Evolutionary conservation across 305 asterid species (phyloP).

Genomic region (Fraxinus angustifolia): DNA sequence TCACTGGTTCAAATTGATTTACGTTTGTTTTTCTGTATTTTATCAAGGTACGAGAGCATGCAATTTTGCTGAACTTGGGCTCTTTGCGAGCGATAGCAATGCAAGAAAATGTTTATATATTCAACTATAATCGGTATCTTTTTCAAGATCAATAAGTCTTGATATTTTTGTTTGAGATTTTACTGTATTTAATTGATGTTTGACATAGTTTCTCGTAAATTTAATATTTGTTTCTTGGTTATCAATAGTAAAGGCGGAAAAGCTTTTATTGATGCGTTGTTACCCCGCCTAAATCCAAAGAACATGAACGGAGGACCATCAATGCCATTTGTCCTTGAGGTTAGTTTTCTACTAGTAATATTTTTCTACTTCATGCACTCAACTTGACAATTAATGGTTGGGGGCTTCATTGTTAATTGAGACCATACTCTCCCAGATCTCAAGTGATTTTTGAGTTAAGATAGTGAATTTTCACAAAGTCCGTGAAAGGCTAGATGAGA

Average conservation of each 20-base stretch:
- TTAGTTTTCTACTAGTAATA: slow-evolving; percentile 26
- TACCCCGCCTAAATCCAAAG: slow-evolving; percentile 90
- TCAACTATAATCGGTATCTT: slow-evolving; percentile 85
- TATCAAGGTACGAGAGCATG: slow-evolving; percentile 82
- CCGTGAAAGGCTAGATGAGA: not conserved
- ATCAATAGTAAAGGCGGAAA: slow-evolving; percentile 77
- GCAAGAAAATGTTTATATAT: slow-evolving; percentile 84
- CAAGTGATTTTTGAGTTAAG: not conserved
- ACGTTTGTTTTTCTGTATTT: slow-evolving; percentile 21
- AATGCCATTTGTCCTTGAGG: slow-evolving; percentile 98
- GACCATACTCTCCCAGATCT: not conserved
- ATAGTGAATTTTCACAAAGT: not conserved
- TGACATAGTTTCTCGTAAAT: slow-evolving; percentile 13
- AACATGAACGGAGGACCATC: slow-evolving; percentile 66
- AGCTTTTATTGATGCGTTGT: slow-evolving; percentile 84
- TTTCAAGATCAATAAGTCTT: slow-evolving; percentile 7
- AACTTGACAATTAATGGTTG: not conserved
- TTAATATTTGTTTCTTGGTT: slow-evolving; percentile 24
- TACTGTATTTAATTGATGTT: slow-evolving; percentile 7
- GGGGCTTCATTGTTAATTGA: not conserved
- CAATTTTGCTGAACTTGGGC: slow-evolving; percentile 91
- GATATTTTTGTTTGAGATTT: slow-evolving; percentile 17
- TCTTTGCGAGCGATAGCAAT: slow-evolving; percentile 86
- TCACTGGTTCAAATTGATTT: slow-evolving; percentile 25
- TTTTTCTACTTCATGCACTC: not conserved